Base-by-base conservation (phyloP, 306 rosid genomes). In the Sesbania bispinosa region DNA sequence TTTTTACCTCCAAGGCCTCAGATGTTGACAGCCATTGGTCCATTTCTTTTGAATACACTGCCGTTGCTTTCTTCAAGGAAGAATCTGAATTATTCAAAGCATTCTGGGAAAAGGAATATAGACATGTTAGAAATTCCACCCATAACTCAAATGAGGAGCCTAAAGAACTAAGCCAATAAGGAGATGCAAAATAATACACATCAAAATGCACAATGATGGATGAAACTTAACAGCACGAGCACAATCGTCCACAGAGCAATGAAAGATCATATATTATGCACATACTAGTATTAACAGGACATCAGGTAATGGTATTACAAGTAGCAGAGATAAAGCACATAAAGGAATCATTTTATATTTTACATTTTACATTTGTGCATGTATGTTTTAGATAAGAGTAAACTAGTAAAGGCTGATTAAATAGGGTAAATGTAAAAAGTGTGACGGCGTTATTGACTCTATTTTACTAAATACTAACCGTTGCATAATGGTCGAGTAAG, bases 1-100 rank as follows among this genome's bases (percentile, higher is more conserved):
- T 90, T 85, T 82, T 88, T 59, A 77, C 75, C 73, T 86, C 95
- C 85, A 90, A 74, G 55, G 82, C 85, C 82, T 88, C 95, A 24
- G 88, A 85, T 39, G 88, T 85, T 10, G 77, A 81, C 55, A 83
- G 67, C 89, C 95, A 90, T 35, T 80, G 53, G 14, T 85, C 82
- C 78, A 83, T 77, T 79, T 85, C 84, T 65, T 77, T 64, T 29
- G 89, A 82, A 63, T 81, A 62, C 69, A 57, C 51, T 39, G 42
- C 71, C 57, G 85, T 84, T 51, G 95, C 92, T 43, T 79, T 82
- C 64, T 77, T 74, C 19, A 80, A 46, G 67, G 81, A 59, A 55
- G 63, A 57, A 60, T 78, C 90, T 15, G 88, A 90, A 80, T 80
- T 69, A 71, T 46, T 76, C 30, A 83, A 67, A 68, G 97, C 90